Evolutionary conservation across 1,284 basidiomycete genomes (phyloP), one percentile per base, ranked within the genome.

Genomic region (Coniferiporia weirii): DNA sequence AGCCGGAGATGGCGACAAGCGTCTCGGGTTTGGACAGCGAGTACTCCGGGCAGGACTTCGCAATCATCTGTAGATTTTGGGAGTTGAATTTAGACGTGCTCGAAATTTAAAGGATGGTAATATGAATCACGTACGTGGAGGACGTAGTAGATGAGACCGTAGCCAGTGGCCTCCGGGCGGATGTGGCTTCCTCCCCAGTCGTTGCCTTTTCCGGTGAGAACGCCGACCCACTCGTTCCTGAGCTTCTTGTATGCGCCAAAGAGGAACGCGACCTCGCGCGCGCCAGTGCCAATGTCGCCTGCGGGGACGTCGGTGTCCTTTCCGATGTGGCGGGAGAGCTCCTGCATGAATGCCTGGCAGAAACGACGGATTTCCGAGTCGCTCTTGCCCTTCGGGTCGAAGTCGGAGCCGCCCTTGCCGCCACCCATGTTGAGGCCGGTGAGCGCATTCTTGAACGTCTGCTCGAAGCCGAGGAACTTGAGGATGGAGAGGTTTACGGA

Each of bases 401-500:
- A 91, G 75, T 90, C 87, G 54, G 79, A 79, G 22, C 82, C 85
- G 73, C 85, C 85, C 75, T 88, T 87, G 53, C 77, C 80, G 69
- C 88, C 89, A 66, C 89, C 89, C 82, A 91, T 89, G 73, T 76
- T 82, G 63, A 91, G 76, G 52, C 88, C 88, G 32, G 89, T 91
- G 35, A 92, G 79, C 43, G 89, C 89, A 73, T 92, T 92, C 76
- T 91, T 91, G 82, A 91, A 91, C 66, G 84, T 87, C 72, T 84
- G 83, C 75, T 92, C 89, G 71, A 91, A 89, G 57, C 88, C 89
- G 65, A 91, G 81, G 84, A 92, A 92, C 73, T 91, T 91, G 73
- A 92, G 81, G 73, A 92, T 89, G 65, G 85, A 89, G 46, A 92
- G 81, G 77, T 91, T 91, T 74, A 92, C 89, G 58, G 85, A 83